Conservation (phyloP, 2,329 filamentous ascomycete species). For the Aspergillus eucalypticola region DNA sequence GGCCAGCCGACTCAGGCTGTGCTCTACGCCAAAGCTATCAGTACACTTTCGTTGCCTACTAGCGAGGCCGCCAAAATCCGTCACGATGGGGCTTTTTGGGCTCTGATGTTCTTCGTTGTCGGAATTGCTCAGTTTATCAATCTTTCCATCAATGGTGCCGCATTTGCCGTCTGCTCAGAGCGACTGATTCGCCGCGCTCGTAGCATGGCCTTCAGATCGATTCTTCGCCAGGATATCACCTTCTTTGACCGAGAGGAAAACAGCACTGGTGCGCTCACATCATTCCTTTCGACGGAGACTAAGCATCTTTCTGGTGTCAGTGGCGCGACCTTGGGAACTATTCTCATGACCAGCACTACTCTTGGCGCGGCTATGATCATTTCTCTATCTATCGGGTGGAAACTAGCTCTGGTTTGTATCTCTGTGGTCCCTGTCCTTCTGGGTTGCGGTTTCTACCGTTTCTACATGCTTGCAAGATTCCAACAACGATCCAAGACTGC, state of each 20-base stretch:
- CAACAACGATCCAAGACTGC: slow-evolving; percentile 75
- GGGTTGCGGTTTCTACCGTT: slow-evolving; percentile 81
- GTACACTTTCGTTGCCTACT: slow-evolving; percentile 62
- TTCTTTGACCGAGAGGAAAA: slow-evolving; percentile 93
- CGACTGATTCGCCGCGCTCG: slow-evolving; percentile 79
- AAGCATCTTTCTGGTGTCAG: slow-evolving; percentile 86
- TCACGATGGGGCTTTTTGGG: slow-evolving; percentile 79
- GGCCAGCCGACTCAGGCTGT: slow-evolving; percentile 76
- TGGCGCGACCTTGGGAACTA: slow-evolving; percentile 81
- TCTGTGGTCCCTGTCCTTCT: slow-evolving; percentile 75
- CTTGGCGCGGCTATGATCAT: slow-evolving; percentile 72
- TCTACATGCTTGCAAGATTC: slow-evolving; percentile 79
- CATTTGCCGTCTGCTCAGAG: slow-evolving; percentile 86
- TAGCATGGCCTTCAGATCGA: slow-evolving; percentile 77
- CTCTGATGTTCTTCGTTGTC: slow-evolving; percentile 83
- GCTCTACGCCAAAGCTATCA: slow-evolving; percentile 87
- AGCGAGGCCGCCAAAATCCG: slow-evolving; percentile 59
- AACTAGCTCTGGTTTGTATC: slow-evolving; percentile 79
- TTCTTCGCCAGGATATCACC: slow-evolving; percentile 87
- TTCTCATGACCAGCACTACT: slow-evolving; percentile 78
- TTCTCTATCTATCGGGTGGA: slow-evolving; percentile 79
- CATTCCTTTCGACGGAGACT: slow-evolving; percentile 84
- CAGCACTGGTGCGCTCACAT: slow-evolving; percentile 82
- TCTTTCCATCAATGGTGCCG: slow-evolving; percentile 67
- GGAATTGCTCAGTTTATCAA: slow-evolving; percentile 71